Conservation (phyloP, 202 grass and related monocot genomes). For the Sporobolus alterniflorus region DNA sequence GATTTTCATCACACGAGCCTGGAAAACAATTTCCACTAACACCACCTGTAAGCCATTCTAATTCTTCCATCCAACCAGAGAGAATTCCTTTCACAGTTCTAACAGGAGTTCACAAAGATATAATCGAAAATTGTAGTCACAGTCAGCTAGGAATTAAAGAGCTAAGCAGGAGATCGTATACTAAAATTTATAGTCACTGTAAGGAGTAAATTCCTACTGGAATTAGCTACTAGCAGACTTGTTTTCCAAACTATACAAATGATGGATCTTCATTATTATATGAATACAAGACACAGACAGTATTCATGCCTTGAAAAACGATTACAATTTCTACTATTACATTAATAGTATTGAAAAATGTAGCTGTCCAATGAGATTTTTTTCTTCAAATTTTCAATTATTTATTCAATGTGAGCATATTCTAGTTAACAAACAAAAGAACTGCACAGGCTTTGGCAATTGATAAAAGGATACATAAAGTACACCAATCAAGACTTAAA, state of each 20-base stretch:
- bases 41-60: background rate
- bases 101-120: background rate
- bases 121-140: background rate
- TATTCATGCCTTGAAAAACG: slow-evolving; percentile 35
- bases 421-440: slow-evolving; percentile 37
- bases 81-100: background rate
- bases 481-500: background rate
- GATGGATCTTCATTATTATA: background rate
- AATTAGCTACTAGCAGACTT: background rate
- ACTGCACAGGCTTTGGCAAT: background rate
- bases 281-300: background rate
- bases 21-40: background rate
- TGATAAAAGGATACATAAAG: background rate
- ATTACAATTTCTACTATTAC: slow-evolving; percentile 37
- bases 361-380: background rate
- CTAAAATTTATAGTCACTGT: background rate
- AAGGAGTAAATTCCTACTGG: background rate
- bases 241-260: background rate
- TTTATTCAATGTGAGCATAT: slow-evolving; percentile 47
- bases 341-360: background rate
- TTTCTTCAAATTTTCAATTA: slow-evolving; percentile 27
- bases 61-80: background rate
- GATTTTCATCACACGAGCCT: slow-evolving; percentile 1
- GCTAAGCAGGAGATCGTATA: too few species aligned
- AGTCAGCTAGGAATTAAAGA: background rate